phyloP scores from a whole-genome alignment of 768 basidiomycete genomes.

The Amanita rimosa region DNA sequence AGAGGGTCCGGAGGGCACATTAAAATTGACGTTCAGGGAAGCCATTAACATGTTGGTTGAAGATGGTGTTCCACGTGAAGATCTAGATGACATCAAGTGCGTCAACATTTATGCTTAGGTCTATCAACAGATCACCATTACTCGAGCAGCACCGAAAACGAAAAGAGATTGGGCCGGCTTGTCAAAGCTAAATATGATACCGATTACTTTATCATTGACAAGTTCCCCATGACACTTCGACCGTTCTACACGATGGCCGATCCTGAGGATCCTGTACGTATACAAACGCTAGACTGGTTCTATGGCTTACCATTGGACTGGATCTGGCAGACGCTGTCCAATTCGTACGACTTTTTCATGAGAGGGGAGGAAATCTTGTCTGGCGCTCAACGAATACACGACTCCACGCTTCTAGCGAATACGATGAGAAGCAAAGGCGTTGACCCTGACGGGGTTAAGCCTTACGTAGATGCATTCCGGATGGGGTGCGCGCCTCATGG shows the following conservation, averaged over 20 bases:
- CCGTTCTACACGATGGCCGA: conserved; percentile 99
- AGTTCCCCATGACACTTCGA: conserved; percentile 91
- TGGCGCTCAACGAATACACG: conserved; percentile 96
- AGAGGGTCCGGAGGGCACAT: conserved; percentile 81
- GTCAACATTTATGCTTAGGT: conserved; percentile 13
- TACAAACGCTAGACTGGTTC: not conserved
- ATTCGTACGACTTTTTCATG: conserved; percentile 99
- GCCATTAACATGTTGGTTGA: conserved; percentile 80
- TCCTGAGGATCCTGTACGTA: conserved; percentile 70
- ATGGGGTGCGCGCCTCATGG: conserved; percentile 95
- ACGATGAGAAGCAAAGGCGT: conserved; percentile 84
- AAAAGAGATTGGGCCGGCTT: conserved; percentile 83
- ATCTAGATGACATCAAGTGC: conserved; percentile 84
- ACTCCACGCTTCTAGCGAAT: conserved; percentile 67
- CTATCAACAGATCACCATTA: conserved; percentile 8
- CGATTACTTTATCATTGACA: conserved; percentile 99
- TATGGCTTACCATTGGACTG: conserved; percentile 2
- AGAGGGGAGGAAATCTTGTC: conserved; percentile 98
- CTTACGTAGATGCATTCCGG: conserved; percentile 89
- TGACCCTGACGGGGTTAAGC: conserved; percentile 85
- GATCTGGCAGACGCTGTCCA: conserved; percentile 63
- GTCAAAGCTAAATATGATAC: conserved; percentile 92
- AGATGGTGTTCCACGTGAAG: conserved; percentile 71
- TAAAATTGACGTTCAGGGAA: conserved; percentile 77
- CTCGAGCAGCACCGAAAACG: conserved; percentile 74